A percentile compares a stretch with the other conserved stretches of the same genome.
These are phyloP conservation scores for Leccinellum rugosiceps DNA, from an alignment of 768 basidiomycete genomes.

Conservation along the genomic window DNA sequence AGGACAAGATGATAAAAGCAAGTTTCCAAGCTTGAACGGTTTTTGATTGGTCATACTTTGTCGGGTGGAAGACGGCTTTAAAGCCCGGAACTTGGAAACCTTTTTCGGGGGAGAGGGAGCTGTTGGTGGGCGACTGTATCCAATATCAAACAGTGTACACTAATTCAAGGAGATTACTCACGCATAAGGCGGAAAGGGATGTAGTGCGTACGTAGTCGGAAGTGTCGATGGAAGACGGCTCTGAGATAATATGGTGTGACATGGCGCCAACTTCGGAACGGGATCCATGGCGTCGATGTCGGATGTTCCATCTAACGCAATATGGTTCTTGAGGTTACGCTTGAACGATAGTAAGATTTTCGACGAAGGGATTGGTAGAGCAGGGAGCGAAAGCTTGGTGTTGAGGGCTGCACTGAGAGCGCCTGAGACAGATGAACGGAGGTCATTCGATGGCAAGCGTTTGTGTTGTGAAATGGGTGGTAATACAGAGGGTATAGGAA, in stretches of 20 bases:
- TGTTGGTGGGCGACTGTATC: slow-evolving; percentile 16
- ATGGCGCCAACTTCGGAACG: background rate
- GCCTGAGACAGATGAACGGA: slow-evolving; percentile 18
- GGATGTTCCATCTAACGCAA: background rate
- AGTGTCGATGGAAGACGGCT: slow-evolving; percentile 9
- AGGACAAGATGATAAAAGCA: slow-evolving; percentile 87
- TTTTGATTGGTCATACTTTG: slow-evolving; percentile 11
- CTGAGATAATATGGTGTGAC: background rate
- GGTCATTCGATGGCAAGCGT: slow-evolving; percentile 2
- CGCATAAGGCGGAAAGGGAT: slow-evolving; percentile 15
- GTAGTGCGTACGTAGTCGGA: slow-evolving; percentile 10
- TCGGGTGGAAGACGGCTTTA: slow-evolving; percentile 8
- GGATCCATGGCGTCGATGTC: background rate
- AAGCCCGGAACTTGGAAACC: slow-evolving; percentile 8
- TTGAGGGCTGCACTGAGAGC: slow-evolving; percentile 24
- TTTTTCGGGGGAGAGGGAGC: slow-evolving; percentile 16
- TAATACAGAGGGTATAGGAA: slow-evolving; percentile 7
- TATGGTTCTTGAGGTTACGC: slow-evolving; percentile 11
- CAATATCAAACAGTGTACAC: background rate
- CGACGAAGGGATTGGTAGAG: slow-evolving; percentile 17
- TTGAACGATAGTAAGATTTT: slow-evolving; percentile 21
- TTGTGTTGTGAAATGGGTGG: slow-evolving; percentile 14
- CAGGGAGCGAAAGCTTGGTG: slow-evolving; percentile 15
- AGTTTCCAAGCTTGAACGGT: slow-evolving; percentile 64
- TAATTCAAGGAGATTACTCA: slow-evolving; percentile 3